Base-by-base conservation (phyloP, 2,329 filamentous ascomycete species). In the Canariomyces notabilis region DNA sequence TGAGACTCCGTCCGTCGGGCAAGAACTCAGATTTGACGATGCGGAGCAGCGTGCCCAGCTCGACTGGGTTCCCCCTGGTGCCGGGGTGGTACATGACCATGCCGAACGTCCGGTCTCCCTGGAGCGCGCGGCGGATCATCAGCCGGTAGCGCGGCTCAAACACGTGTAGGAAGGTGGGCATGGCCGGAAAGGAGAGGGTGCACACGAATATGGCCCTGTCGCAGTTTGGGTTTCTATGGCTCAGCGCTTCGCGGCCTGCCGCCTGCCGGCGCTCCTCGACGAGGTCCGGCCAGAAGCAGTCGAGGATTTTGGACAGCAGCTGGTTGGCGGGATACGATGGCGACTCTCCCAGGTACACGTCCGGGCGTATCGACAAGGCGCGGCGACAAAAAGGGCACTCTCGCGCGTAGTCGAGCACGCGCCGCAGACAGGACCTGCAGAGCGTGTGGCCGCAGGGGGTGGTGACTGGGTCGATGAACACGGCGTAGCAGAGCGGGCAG, bases 81-180 rank as follows among this genome's bases (percentile, higher is more conserved):
- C 52, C 44, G 22, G 58, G 59, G 15, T 83, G 86, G 52, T 82
- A 82, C 59, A 87, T 76, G 15, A 95, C 76, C 86, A 95, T 95
- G 19, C 90, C 90, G 59, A 96, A 95, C 19, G 80, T 86, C 12
- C 79, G 73, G 50, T 85, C 79, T 0, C 82, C 80, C 52, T 89
- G 84, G 43, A 94, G 70, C 0, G 81, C 85, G 29, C 89, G 79
- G 37, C 85, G 77, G 31, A 95, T 84, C 88, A 95, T 93, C n/a
- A 93, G 73, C 6, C 88, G 80, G 62, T 95, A 95, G 6, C 87
- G 78, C n/a, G 87, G 87, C 63, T 95, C 90, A 60, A 95, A 95
- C n/a, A 96, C 79, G 58, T 94, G 87, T 3, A 95, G 70, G 56
- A 93, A 93, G 0, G 87, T 90, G 0, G 85, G 88, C 79, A 91